phyloP scores from a whole-genome alignment of 768 basidiomycete species.

The Leccinum subtestaceum region DNA sequence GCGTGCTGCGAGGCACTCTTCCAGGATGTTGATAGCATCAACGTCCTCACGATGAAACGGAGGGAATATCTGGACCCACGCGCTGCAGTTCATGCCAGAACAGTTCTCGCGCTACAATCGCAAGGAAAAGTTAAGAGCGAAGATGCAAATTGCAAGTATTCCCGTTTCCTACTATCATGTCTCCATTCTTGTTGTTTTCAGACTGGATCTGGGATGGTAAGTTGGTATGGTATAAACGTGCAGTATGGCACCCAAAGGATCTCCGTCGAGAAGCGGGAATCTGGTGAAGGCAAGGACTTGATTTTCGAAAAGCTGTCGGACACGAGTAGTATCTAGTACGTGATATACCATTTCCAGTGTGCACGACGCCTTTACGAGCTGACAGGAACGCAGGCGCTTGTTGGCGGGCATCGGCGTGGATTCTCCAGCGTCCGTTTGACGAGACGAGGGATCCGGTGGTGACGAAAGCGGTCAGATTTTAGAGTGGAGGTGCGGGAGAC shows the following conservation, averaged over 20 bases:
- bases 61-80: too few species aligned
- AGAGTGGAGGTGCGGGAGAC: conserved; percentile 67
- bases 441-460: conserved; percentile 58
- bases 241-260: too few species aligned
- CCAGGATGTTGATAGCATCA: conserved; percentile 64
- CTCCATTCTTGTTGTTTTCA: too few species aligned
- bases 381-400: conserved; percentile 57
- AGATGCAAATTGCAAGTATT: too few species aligned
- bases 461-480: conserved; percentile 75
- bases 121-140: too few species aligned
- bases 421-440: conserved; percentile 75
- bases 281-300: too few species aligned
- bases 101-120: too few species aligned
- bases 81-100: too few species aligned
- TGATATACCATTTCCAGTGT: conserved; percentile 10
- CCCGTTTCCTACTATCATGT: too few species aligned
- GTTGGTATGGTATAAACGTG: too few species aligned
- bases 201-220: too few species aligned
- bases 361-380: conserved; percentile 59
- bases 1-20: conserved; percentile 68
- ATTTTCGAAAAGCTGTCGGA: conserved; percentile 29
- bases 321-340: conserved; percentile 24
- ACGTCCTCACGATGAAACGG: conserved; percentile 39
- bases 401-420: conserved; percentile 54
- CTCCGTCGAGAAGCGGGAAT: too few species aligned